Percentiles rank a stretch among this genome's conserved stretches.
These are phyloP conservation scores for Pseudozyma thailandica DNA, from an alignment of 1,284 basidiomycete species.

Conservation along the genomic window DNA sequence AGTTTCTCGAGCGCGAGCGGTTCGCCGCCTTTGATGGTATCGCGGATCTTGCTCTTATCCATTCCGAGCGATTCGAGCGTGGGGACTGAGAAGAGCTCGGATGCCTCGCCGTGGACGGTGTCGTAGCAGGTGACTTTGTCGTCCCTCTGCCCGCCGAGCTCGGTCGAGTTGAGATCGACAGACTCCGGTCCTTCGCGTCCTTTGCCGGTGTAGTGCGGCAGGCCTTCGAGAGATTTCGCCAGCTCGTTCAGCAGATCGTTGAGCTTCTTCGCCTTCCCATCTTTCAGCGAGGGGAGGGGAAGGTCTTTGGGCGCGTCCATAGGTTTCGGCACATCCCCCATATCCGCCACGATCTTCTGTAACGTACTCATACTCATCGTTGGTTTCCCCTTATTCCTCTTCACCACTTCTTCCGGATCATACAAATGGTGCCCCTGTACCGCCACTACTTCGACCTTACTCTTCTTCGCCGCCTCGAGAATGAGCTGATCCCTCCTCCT, in stretches of 20 bases:
- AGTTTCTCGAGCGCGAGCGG: conserved; percentile 70
- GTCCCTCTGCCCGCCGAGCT: conserved; percentile 54
- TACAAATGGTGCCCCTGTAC: conserved; percentile 56
- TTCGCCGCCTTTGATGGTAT: conserved; percentile 71
- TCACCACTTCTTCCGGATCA: conserved; percentile 49
- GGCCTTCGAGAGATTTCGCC: conserved; percentile 42
- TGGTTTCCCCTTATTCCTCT: conserved; percentile 53
- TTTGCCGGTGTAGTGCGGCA: conserved; percentile 52
- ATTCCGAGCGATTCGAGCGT: conserved; percentile 71
- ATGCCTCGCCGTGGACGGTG: conserved; percentile 69
- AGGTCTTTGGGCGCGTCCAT: conserved; percentile 49
- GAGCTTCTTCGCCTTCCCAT: conserved; percentile 19
- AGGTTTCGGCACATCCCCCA: conserved; percentile 46
- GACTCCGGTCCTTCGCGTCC: conserved; percentile 34
- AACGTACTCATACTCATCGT: conserved; percentile 53
- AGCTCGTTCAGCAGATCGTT: conserved; percentile 35
- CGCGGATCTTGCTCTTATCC: conserved; percentile 62
- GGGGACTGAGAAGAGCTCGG: conserved; percentile 70
- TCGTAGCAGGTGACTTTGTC: conserved; percentile 61
- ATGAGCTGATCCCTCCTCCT: conserved; percentile 43
- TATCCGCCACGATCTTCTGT: conserved; percentile 42
- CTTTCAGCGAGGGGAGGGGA: conserved; percentile 33
- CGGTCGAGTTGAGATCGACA: conserved; percentile 52
- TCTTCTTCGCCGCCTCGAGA: conserved; percentile 40
- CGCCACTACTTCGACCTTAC: conserved; percentile 47